phyloP scores from a whole-genome alignment of 768 basidiomycete species.

The Leccinum olivaceopallidum region DNA sequence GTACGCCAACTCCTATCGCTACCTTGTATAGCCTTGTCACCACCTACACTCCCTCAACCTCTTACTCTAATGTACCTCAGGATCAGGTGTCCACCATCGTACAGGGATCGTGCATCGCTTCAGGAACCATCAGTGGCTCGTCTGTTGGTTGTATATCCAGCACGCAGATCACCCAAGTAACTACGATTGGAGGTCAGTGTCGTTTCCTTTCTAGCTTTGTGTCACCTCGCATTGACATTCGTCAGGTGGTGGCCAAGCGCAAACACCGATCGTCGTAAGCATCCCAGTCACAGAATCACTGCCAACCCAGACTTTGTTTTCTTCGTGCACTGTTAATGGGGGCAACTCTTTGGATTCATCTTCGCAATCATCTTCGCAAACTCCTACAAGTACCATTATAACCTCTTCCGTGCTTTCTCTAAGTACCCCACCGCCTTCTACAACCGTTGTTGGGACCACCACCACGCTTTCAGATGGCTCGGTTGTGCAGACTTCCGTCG shows the following conservation, averaged over 20 bases:
- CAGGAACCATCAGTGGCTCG: slow-evolving; percentile 26
- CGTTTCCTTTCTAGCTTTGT: background rate
- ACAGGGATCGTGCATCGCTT: slow-evolving; percentile 34
- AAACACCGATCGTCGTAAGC: slow-evolving; percentile 43
- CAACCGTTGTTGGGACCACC: slow-evolving; percentile 32
- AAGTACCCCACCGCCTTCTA: slow-evolving; percentile 34
- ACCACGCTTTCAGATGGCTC: slow-evolving; percentile 44
- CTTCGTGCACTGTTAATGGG: slow-evolving; percentile 33
- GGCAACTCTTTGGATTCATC: background rate
- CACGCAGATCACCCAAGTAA: slow-evolving; percentile 29
- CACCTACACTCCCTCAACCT: slow-evolving; percentile 36
- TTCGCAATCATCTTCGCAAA: slow-evolving; percentile 3
- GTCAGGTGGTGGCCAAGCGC: slow-evolving; percentile 32
- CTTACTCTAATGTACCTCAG: slow-evolving; percentile 37
- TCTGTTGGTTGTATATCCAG: slow-evolving; percentile 32
- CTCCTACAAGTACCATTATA: slow-evolving; percentile 13
- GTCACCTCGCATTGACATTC: background rate
- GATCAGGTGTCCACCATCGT: slow-evolving; percentile 35
- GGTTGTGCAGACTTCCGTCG: slow-evolving; percentile 37
- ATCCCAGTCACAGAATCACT: slow-evolving; percentile 33
- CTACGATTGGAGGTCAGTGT: slow-evolving; percentile 38
- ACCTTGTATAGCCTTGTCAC: slow-evolving; percentile 42
- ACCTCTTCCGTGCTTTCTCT: slow-evolving; percentile 29
- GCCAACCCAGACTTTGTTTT: slow-evolving; percentile 43
- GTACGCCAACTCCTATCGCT: slow-evolving; percentile 43